Percentiles rank a stretch among this genome's conserved stretches.
These are phyloP conservation scores for Apophysomyces sp. DNA, from an alignment of 371 early-diverging fungal species.

Conservation along the genomic window DNA sequence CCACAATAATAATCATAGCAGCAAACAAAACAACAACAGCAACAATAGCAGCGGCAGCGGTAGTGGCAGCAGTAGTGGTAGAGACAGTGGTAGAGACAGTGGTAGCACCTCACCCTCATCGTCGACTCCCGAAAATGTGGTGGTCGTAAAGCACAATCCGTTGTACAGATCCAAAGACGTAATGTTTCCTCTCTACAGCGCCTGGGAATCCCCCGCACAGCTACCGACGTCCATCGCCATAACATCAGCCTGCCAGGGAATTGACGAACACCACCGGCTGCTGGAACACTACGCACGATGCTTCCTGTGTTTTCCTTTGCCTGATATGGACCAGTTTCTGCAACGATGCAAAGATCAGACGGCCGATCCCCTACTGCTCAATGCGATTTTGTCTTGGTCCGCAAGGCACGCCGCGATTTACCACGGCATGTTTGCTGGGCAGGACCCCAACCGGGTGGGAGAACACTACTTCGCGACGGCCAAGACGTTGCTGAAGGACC, in stretches of 20 bases:
- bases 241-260: not conserved
- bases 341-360: slow-evolving; percentile 8
- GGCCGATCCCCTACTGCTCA: not conserved
- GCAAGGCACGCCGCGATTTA: slow-evolving; percentile 20
- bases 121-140: slow-evolving; percentile 18
- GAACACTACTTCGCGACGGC: slow-evolving; percentile 13
- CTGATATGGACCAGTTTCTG: slow-evolving; percentile 18
- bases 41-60: not conserved
- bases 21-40: not conserved
- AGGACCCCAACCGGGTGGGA: slow-evolving; percentile 18
- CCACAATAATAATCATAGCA: not conserved
- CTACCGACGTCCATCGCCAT: not conserved
- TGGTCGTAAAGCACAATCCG: slow-evolving; percentile 32
- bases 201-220: slow-evolving; percentile 32
- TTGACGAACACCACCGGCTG: slow-evolving; percentile 10
- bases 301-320: slow-evolving; percentile 26
- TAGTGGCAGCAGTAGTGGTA: not conserved
- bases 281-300: slow-evolving; percentile 26
- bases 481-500: slow-evolving; percentile 9
- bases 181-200: slow-evolving; percentile 47
- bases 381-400: slow-evolving; percentile 19
- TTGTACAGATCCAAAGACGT: slow-evolving; percentile 36
- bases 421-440: slow-evolving; percentile 16
- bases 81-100: not conserved
- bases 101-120: slow-evolving; percentile 4